Conservation (phyloP, 2,329 filamentous ascomycete species). For the Hymenoscyphus linearis region DNA sequence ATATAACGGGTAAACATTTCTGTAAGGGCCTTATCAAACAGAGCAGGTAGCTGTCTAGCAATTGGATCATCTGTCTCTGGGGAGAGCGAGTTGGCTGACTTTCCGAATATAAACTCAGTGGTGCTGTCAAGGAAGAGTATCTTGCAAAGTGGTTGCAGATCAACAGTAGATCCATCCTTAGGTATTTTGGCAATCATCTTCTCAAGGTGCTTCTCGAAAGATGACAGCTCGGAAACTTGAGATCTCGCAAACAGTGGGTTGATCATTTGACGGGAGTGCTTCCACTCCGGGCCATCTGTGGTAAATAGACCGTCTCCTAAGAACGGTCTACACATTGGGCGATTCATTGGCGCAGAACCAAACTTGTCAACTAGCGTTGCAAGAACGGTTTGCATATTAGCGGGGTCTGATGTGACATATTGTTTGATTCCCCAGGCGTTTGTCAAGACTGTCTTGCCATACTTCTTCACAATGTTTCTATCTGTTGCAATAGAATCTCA, state of each 20-base stretch:
- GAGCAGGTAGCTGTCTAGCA: slow-evolving; percentile 5
- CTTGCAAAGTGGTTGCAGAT: slow-evolving; percentile 58
- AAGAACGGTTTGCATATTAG: slow-evolving; percentile 3
- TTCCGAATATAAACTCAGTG: slow-evolving; percentile 16
- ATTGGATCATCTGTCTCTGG: slow-evolving; percentile 5
- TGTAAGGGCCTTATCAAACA: slow-evolving; percentile 11
- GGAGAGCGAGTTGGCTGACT: slow-evolving; percentile 29
- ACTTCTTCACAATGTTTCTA: neutral
- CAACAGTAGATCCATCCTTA: slow-evolving; percentile 45
- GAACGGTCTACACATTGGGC: neutral
- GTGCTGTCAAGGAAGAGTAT: slow-evolving; percentile 56
- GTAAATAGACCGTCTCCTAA: neutral
- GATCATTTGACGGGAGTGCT: slow-evolving; percentile 34
- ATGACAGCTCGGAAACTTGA: slow-evolving; percentile 43
- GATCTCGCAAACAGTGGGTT: slow-evolving; percentile 47
- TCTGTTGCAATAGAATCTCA: slow-evolving; percentile 5
- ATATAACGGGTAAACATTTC: slow-evolving; percentile 12
- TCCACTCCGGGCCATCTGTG: neutral
- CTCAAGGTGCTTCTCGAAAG: slow-evolving; percentile 54
- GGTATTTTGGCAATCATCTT: slow-evolving; percentile 53
- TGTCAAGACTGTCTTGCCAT: slow-evolving; percentile 4
- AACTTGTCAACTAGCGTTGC: slow-evolving; percentile 5
- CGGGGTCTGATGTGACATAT: slow-evolving; percentile 1
- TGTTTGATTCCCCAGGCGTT: slow-evolving; percentile 6
- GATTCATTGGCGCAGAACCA: slow-evolving; percentile 2